Evolutionary conservation across 441 rosid genomes (phyloP).

Genomic region (Erodium chrysanthum): DNA sequence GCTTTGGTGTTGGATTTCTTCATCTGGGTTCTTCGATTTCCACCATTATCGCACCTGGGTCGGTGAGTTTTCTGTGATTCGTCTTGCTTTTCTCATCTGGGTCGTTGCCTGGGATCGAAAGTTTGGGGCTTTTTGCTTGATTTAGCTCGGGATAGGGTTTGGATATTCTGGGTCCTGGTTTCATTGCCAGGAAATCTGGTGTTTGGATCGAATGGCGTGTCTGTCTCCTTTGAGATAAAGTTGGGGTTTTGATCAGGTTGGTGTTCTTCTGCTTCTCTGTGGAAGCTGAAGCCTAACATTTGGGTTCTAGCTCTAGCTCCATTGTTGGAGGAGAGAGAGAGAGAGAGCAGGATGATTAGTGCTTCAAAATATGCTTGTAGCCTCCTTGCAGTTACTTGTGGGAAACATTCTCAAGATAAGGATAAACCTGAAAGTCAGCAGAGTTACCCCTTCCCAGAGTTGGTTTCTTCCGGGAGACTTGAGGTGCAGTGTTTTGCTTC

Average conservation of each 20-base stretch:
- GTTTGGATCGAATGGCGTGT: no score
- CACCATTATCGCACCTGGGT: not conserved
- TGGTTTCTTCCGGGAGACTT: constrained; percentile 14
- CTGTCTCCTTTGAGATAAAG: not conserved
- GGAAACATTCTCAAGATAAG: constrained; percentile 1
- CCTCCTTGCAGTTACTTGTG: constrained; percentile 14
- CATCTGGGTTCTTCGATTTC: constrained; percentile 2
- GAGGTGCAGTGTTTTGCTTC: constrained; percentile 16
- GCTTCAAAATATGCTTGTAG: constrained; percentile 3
- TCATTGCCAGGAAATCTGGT: no score
- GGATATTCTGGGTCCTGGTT: not conserved
- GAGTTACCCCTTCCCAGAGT: constrained; percentile 12
- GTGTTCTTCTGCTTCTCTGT: no score
- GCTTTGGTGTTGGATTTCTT: not conserved
- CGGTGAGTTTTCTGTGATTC: not conserved
- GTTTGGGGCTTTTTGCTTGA: not conserved
- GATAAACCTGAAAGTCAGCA: not conserved
- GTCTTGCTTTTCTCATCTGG: constrained; percentile 1
- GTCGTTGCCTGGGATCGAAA: not conserved
- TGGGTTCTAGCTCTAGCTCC: no score
- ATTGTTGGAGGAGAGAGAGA: no score
- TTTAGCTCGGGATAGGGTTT: not conserved
- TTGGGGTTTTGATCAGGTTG: no score
- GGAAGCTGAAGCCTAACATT: no score
- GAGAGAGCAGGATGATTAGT: not conserved